These are phyloP conservation scores for Biscutella auriculata DNA, from an alignment of 441 rosid genomes.

Conservation along the genomic window DNA sequence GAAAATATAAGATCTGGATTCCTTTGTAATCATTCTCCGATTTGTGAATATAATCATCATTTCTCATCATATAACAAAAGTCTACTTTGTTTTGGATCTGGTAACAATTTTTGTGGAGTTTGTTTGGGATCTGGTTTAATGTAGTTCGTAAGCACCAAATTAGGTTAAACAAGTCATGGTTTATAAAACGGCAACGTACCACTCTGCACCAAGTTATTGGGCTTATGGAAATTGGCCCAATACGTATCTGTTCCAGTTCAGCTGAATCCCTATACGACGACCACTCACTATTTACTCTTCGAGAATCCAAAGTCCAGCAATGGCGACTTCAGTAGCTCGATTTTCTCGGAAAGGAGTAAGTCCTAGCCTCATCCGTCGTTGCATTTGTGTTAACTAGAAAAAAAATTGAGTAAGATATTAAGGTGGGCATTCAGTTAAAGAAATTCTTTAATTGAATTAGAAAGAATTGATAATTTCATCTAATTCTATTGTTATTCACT, in stretches of 20 bases:
- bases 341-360: constrained; percentile 32
- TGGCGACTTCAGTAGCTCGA: constrained; percentile 65
- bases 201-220: not conserved
- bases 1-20: constrained; percentile 13
- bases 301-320: constrained; percentile 17
- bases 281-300: constrained; percentile 4
- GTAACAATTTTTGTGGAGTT: not conserved
- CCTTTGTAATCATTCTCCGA: not conserved
- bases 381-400: too few species aligned
- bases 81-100: not conserved
- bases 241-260: not conserved
- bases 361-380: constrained; percentile 16
- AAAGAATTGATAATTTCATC: too few species aligned
- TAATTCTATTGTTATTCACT: too few species aligned
- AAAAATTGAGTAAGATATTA: too few species aligned
- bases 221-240: not conserved
- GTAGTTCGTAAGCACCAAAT: not conserved
- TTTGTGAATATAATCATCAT: constrained; percentile 1
- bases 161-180: not conserved
- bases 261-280: constrained; percentile 3
- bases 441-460: too few species aligned
- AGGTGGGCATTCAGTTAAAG: too few species aligned
- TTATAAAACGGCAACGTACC: not conserved
- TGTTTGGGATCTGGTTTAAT: constrained; percentile 5
- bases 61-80: not conserved